Conservation (phyloP, 2,329 filamentous ascomycete genomes). For the Sporothrix brasiliensis region DNA sequence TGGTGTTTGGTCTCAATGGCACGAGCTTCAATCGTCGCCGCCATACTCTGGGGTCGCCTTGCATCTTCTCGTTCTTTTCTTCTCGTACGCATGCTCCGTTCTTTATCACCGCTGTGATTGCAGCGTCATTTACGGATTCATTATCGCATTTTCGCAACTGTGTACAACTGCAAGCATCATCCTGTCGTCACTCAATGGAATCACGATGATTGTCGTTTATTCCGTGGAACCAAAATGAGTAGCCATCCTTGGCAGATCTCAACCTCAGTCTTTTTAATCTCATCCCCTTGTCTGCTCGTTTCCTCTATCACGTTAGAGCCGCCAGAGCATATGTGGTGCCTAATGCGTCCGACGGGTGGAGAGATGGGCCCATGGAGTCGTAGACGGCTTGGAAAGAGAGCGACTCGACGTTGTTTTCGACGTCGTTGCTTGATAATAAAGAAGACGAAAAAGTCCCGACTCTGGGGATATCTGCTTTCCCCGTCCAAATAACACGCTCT, state of each 20-base stretch:
- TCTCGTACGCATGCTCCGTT: too few relatives aligned
- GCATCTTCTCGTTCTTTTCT: too few relatives aligned
- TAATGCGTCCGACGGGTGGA: too few relatives aligned
- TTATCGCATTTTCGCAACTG: not conserved
- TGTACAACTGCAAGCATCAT: not conserved
- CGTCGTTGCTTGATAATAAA: not conserved
- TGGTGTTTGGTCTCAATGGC: too few relatives aligned
- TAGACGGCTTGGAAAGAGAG: too few relatives aligned
- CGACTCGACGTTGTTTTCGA: not conserved
- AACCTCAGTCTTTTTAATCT: not conserved
- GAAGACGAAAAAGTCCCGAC: not conserved
- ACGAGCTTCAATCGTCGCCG: too few relatives aligned
- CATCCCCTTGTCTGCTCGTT: not conserved
- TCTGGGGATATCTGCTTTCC: not conserved
- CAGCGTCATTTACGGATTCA: not conserved
- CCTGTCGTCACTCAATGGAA: not conserved
- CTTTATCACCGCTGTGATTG: not conserved
- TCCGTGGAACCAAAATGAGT: slow-evolving; percentile 5
- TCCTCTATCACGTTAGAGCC: not conserved
- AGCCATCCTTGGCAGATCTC: not conserved
- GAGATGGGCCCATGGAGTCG: too few relatives aligned
- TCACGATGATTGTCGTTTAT: not conserved
- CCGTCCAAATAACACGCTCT: not conserved
- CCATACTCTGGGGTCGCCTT: too few relatives aligned
- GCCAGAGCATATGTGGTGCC: not conserved